Percentiles rank a stretch among this genome's conserved stretches.
These are phyloP conservation scores for Phyllosticta paracitricarpa DNA, from an alignment of 2,329 filamentous ascomycete genomes.

Conservation along the genomic window DNA sequence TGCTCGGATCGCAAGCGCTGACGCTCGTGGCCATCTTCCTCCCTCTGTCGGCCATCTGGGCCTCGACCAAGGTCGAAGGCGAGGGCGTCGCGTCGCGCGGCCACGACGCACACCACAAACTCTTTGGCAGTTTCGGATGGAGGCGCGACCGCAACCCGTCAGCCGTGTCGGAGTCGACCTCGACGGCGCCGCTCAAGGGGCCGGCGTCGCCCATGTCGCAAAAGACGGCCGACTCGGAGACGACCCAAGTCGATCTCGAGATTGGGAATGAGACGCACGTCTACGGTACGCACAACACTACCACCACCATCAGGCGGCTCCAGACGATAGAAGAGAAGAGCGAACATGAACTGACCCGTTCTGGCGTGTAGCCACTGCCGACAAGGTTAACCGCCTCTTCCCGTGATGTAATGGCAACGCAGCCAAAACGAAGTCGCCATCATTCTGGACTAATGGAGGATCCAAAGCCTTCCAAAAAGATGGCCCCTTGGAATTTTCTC, in stretches of 20 bases:
- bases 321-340: neutral
- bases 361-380: neutral
- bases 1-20: constrained; percentile 45
- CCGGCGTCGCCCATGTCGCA: neutral
- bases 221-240: neutral
- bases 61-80: constrained; percentile 27
- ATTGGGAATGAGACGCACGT: neutral
- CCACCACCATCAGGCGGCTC: neutral
- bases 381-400: neutral
- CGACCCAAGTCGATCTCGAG: neutral
- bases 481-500: neutral
- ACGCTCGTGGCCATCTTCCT: constrained; percentile 54
- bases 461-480: neutral
- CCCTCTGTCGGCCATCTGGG: constrained; percentile 59
- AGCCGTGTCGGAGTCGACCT: neutral
- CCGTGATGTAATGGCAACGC: neutral
- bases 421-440: neutral
- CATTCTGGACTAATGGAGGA: neutral
- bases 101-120: constrained; percentile 18
- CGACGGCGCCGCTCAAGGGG: neutral
- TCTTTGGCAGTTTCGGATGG: neutral
- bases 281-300: neutral
- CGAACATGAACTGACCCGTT: neutral
- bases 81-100: constrained; percentile 12
- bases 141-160: neutral